Evolutionary conservation across 2,329 filamentous ascomycete genomes (phyloP).

Genomic region (Fonsecaea erecta): DNA sequence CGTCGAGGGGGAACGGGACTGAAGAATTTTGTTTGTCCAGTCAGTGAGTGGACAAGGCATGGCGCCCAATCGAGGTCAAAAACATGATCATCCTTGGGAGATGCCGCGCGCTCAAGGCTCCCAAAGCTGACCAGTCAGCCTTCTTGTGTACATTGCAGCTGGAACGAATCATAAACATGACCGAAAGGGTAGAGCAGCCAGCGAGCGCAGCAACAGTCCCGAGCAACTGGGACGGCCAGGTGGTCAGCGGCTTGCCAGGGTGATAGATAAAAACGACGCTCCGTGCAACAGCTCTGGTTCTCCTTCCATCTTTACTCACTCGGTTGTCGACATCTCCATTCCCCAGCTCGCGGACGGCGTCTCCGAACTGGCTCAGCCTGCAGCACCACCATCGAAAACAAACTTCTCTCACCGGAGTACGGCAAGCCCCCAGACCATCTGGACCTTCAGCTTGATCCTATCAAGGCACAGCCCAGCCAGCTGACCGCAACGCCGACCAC

Average conservation of each 20-base stretch:
- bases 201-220: slow-evolving; percentile 9
- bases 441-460: slow-evolving; percentile 19
- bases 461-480: slow-evolving; percentile 13
- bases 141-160: slow-evolving; percentile 12
- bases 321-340: slow-evolving; percentile 2
- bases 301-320: slow-evolving; percentile 5
- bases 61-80: slow-evolving; percentile 19
- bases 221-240: slow-evolving; percentile 26
- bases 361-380: neutral
- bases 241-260: slow-evolving; percentile 33
- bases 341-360: neutral
- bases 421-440: neutral
- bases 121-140: slow-evolving; percentile 25
- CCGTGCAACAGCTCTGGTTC: slow-evolving; percentile 1
- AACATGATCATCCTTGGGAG: slow-evolving; percentile 12
- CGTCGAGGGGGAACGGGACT: neutral
- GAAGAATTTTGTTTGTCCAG: slow-evolving; percentile 14
- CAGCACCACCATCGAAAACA: neutral
- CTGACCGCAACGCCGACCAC: slow-evolving; percentile 22
- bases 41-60: slow-evolving; percentile 17
- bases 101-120: slow-evolving; percentile 32
- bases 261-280: slow-evolving; percentile 29
- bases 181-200: slow-evolving; percentile 16
- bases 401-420: neutral
- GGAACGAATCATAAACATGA: slow-evolving; percentile 28